These are phyloP conservation scores for Zygotorulaspora sp. DNA, from an alignment of 805 yeast genomes.

Conservation along the genomic window DNA sequence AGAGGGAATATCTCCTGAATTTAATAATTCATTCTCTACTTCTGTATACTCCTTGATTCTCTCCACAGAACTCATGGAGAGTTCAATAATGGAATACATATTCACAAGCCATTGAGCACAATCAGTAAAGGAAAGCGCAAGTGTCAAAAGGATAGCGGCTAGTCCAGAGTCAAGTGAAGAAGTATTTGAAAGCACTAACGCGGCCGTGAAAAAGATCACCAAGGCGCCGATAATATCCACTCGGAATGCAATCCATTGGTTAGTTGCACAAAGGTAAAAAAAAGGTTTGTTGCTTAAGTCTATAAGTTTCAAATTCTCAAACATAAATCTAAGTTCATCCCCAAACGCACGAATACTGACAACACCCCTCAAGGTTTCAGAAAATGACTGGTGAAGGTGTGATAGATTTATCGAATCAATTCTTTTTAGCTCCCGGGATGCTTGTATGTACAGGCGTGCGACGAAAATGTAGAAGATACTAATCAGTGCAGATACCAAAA, in stretches of 20 bases:
- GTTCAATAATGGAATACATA: constrained; percentile 83
- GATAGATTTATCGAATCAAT: constrained; percentile 84
- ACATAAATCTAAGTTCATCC: constrained; percentile 78
- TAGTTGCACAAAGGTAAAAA: constrained; percentile 91
- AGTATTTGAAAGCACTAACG: constrained; percentile 65
- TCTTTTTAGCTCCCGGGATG: constrained; percentile 89
- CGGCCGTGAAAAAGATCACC: constrained; percentile 75
- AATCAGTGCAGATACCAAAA: constrained; percentile 68
- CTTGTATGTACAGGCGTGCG: constrained; percentile 69
- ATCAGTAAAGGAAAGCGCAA: constrained; percentile 85
- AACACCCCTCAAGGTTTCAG: constrained; percentile 89
- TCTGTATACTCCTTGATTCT: constrained; percentile 81
- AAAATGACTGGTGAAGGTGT: constrained; percentile 94
- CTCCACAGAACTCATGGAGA: constrained; percentile 96
- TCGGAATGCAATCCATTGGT: constrained; percentile 89
- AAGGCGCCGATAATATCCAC: constrained; percentile 79
- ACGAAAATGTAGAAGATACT: constrained; percentile 58
- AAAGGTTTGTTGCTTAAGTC: constrained; percentile 88
- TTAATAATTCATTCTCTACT: constrained; percentile 84
- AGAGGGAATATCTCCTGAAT: constrained; percentile 46
- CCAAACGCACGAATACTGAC: constrained; percentile 95
- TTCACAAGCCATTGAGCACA: constrained; percentile 91
- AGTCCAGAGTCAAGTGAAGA: constrained; percentile 79
- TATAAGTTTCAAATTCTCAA: constrained; percentile 71
- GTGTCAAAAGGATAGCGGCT: constrained; percentile 90